Percentiles rank a stretch among this genome's conserved stretches.
These are phyloP conservation scores for Suhomyces ambrosiae DNA, from an alignment of 1,139 yeast genomes.

Conservation along the genomic window DNA sequence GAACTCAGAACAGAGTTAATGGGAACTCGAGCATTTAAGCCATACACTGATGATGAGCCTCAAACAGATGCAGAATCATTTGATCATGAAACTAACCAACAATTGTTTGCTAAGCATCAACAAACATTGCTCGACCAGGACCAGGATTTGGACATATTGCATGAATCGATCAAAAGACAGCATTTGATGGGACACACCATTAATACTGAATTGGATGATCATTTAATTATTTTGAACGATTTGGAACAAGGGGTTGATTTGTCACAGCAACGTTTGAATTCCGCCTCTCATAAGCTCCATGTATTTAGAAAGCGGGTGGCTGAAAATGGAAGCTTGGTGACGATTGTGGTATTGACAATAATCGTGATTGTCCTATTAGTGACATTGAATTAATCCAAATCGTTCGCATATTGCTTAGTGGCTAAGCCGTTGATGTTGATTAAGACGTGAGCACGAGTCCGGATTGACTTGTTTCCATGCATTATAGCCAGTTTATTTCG, in stretches of 20 bases:
- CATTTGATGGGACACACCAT: slow-evolving; percentile 65
- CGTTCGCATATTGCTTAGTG: too few relatives aligned
- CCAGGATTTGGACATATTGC: slow-evolving; percentile 55
- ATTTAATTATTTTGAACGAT: slow-evolving; percentile 68
- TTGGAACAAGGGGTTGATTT: slow-evolving; percentile 67
- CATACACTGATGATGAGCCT: slow-evolving; percentile 19
- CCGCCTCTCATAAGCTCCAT: slow-evolving; percentile 57
- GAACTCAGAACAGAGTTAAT: slow-evolving; percentile 20
- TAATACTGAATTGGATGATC: slow-evolving; percentile 68
- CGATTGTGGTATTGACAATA: slow-evolving; percentile 64
- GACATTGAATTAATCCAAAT: slow-evolving; percentile 55
- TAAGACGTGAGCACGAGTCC: too few relatives aligned
- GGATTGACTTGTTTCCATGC: too few relatives aligned
- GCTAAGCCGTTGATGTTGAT: too few relatives aligned
- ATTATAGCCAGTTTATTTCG: too few relatives aligned
- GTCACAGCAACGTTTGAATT: slow-evolving; percentile 51
- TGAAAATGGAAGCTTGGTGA: slow-evolving; percentile 73
- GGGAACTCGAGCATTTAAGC: slow-evolving; percentile 21
- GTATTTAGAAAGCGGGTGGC: slow-evolving; percentile 57
- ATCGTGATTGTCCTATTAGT: slow-evolving; percentile 60
- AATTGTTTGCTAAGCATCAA: slow-evolving; percentile 67
- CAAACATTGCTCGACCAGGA: slow-evolving; percentile 68
- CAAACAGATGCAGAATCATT: slow-evolving; percentile 23
- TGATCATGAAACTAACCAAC: slow-evolving; percentile 45
- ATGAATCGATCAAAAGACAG: slow-evolving; percentile 65